phyloP scores from a whole-genome alignment of 805 yeast genomes.

The Lachancea lanzarotensis region DNA sequence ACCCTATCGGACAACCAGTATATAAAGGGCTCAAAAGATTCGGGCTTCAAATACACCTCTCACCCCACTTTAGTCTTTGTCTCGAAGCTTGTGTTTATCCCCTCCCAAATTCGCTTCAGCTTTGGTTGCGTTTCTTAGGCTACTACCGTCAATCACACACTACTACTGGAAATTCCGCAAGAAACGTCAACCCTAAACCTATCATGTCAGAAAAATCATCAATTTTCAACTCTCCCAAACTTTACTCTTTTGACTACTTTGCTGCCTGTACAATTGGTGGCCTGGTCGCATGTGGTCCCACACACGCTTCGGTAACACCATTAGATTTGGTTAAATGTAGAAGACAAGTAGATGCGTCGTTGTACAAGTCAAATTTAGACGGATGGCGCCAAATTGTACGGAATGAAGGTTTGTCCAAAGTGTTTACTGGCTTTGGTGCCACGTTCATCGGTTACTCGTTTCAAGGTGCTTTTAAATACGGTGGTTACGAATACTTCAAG shows the following conservation, averaged over 20 bases:
- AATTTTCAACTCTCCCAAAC: constrained; percentile 6
- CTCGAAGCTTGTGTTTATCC: no score
- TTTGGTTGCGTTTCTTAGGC: background rate
- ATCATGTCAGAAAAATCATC: constrained; percentile 4
- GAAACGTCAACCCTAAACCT: background rate
- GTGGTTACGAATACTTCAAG: constrained; percentile 89
- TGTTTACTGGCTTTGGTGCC: constrained; percentile 87
- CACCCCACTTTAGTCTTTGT: no score
- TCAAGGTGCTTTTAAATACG: constrained; percentile 97
- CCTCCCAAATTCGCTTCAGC: background rate
- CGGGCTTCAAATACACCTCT: background rate
- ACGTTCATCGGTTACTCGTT: constrained; percentile 88
- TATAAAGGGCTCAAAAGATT: background rate
- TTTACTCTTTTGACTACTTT: constrained; percentile 22
- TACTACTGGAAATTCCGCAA: background rate
- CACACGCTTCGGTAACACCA: constrained; percentile 90
- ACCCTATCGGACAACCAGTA: background rate
- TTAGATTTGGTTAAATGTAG: constrained; percentile 91
- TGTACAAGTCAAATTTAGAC: constrained; percentile 70
- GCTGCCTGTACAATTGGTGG: constrained; percentile 54
- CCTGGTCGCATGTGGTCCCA: constrained; percentile 87
- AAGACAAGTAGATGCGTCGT: constrained; percentile 70
- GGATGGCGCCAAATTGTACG: constrained; percentile 75
- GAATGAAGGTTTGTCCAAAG: constrained; percentile 65
- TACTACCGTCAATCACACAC: no score